Evolutionary conservation across 2,329 filamentous ascomycete genomes (phyloP), one percentile per base, ranked within the genome.

Genomic region (Diplodia mutila): DNA sequence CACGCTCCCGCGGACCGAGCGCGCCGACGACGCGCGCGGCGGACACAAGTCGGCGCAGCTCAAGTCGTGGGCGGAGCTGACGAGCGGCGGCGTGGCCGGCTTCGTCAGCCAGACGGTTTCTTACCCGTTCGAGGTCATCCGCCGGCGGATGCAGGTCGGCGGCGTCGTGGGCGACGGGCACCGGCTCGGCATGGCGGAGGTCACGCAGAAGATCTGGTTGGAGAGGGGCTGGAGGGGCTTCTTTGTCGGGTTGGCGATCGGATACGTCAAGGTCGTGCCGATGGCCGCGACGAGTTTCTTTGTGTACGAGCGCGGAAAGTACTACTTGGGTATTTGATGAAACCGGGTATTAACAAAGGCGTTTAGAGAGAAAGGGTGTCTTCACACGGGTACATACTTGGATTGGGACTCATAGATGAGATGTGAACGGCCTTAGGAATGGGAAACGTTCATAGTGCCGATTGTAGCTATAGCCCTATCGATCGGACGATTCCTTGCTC

Each of bases 61-160:
- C 18, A 90, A 88, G 8, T 93, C 90, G 18, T 96, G 93, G 86
- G 95, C 95, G 0, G 92, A 98, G 79, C 86, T 99, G 6, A 85
- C 86, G 3, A 89, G 93, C 0, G 95, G 95, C 57, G 95, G 94
- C 0, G 78, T 95, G 11, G 94, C 95, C 0, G 95, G 95, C 2
- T 83, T 97, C 69, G 88, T 97, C 1, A 94, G 93, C 8, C 95
- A 99, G 79, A 97, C 94, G 0, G 88, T 90, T 0, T 96, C 94
- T 18, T 99, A 99, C 78, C 95, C 95, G 5, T 84, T 99, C 2
- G 95, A 99, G 79, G 92, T 99, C 18, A 91, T 98, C 68, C 85
- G 95, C 69, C 86, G 95, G 70, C 86, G 95, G 57, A 98, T 99
- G 94, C 95, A 99, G 78, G 95, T 99, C 16, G 92, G 93, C 57